A percentile compares a stretch with the other conserved stretches of the same genome.
These are phyloP conservation scores for Tetrahymena malaccensis DNA, from an alignment of 73 alveolate species.

Conservation along the genomic window DNA sequence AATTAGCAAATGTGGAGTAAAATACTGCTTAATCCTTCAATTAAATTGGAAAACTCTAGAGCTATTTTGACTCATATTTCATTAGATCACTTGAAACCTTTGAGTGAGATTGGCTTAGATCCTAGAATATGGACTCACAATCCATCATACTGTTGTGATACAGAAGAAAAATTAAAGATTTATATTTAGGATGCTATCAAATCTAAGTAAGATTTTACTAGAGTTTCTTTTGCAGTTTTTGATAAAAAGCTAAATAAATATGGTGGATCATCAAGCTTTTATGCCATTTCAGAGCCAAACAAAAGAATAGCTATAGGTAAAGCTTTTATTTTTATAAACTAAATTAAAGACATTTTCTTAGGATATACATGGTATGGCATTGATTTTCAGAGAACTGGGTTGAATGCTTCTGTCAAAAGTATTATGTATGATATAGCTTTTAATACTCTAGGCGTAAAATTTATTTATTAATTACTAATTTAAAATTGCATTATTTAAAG, in stretches of 20 bases:
- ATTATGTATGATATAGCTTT: background rate
- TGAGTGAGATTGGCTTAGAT: background rate
- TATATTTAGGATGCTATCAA: background rate
- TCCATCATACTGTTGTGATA: background rate
- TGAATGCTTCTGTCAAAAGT: background rate
- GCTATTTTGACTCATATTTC: background rate
- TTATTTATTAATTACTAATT: background rate
- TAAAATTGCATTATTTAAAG: background rate
- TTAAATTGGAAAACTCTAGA: background rate
- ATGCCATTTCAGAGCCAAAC: background rate
- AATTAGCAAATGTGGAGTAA: background rate
- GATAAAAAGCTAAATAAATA: background rate
- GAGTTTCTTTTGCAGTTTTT: background rate
- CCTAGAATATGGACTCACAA: background rate
- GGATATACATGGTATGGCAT: background rate
- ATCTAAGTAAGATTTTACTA: background rate
- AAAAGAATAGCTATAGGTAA: background rate
- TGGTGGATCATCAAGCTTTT: background rate
- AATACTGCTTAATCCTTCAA: background rate
- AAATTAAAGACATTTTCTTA: background rate
- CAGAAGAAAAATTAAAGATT: background rate
- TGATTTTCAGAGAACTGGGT: background rate
- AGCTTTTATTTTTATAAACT: no score
- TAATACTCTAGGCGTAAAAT: background rate
- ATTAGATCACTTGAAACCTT: background rate